Evolutionary conservation across 2,329 filamentous ascomycete genomes (phyloP).

Genomic region (Cladosporium colombiae): DNA sequence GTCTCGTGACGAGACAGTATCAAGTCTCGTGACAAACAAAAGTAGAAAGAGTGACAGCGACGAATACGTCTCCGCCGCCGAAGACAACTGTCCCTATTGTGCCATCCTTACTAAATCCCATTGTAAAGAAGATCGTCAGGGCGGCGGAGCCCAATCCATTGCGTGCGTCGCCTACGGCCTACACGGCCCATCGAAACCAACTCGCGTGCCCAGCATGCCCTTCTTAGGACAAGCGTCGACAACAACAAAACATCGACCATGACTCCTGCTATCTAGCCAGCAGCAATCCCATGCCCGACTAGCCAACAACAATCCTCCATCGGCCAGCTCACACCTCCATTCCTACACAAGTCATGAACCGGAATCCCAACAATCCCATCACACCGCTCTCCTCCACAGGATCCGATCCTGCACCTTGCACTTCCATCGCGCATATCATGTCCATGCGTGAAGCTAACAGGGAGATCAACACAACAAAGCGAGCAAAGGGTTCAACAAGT

Average conservation of each 20-base stretch:
- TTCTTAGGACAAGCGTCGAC: neutral
- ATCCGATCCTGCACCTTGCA: neutral
- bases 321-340: neutral
- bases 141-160: neutral
- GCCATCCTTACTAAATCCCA: neutral
- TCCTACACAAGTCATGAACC: neutral
- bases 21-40: neutral
- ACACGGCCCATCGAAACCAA: neutral
- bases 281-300: neutral
- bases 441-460: neutral
- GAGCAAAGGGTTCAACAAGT: neutral
- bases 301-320: neutral
- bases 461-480: neutral
- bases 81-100: neutral
- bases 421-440: neutral
- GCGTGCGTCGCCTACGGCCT: neutral
- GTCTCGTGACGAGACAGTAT: neutral
- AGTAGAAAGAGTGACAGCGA: conserved; percentile 1
- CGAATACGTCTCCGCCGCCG: neutral
- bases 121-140: neutral
- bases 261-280: neutral
- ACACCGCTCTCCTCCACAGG: conserved; percentile 10
- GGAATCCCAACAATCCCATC: conserved; percentile 15
- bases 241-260: neutral
- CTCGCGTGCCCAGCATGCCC: neutral